Evolutionary conservation across 305 asterid genomes (phyloP).

Genomic region (Nicotiana rustica): DNA sequence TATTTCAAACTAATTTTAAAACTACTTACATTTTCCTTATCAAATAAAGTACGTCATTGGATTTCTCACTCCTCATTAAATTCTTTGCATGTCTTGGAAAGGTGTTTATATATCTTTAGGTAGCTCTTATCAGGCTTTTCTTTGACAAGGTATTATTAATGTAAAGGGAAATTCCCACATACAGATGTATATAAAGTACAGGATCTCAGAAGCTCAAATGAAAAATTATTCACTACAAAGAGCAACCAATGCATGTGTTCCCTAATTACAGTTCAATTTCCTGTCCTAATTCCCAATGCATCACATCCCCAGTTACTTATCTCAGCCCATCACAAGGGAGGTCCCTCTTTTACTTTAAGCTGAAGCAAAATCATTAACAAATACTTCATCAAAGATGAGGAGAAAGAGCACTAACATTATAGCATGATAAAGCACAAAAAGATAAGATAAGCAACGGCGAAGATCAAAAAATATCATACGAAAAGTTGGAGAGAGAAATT

Average conservation of each 20-base stretch:
- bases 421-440: too few relatives aligned
- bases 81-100: not conserved
- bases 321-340: not conserved
- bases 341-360: not conserved
- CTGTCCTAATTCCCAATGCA: not conserved
- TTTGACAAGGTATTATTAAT: not conserved
- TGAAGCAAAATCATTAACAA: not conserved
- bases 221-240: not conserved
- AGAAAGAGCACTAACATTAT: not conserved
- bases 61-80: not conserved
- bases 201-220: slow-evolving; percentile 13
- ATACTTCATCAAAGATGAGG: not conserved
- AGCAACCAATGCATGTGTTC: slow-evolving; percentile 18
- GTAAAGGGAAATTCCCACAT: not conserved
- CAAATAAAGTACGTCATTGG: not conserved
- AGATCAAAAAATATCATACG: too few relatives aligned
- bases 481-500: too few relatives aligned
- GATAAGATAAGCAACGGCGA: too few relatives aligned
- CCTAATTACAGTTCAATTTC: not conserved
- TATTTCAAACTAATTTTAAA: not conserved
- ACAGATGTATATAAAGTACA: not conserved
- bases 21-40: not conserved
- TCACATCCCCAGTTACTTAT: not conserved
- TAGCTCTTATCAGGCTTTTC: not conserved
- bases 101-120: not conserved